These are phyloP conservation scores for Podaxis mareebaensis DNA, from an alignment of 768 basidiomycete species.

Conservation along the genomic window DNA sequence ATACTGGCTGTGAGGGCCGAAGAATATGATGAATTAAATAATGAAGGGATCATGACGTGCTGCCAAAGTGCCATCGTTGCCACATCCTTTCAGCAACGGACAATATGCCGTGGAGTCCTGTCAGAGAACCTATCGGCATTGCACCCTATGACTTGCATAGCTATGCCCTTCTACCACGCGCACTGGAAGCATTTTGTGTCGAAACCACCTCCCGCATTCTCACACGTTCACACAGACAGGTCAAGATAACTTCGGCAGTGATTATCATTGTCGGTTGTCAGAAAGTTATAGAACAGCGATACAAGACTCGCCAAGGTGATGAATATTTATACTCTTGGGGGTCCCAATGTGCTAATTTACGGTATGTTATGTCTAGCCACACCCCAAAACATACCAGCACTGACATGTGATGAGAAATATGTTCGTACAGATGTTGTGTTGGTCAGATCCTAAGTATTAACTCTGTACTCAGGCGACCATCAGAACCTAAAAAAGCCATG, in stretches of 20 bases:
- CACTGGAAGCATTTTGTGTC: neutral
- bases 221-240: neutral
- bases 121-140: neutral
- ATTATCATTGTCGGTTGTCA: neutral
- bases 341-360: neutral
- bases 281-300: neutral
- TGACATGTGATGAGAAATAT: neutral
- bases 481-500: neutral
- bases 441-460: neutral
- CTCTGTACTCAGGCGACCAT: neutral
- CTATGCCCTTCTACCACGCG: no score
- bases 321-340: neutral
- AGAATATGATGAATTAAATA: neutral
- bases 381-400: neutral
- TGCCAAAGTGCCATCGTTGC: constrained; percentile 7
- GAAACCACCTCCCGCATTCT: neutral
- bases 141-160: neutral
- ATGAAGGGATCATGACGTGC: neutral
- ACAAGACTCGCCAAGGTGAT: neutral
- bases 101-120: neutral
- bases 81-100: constrained; percentile 12
- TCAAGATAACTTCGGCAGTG: neutral
- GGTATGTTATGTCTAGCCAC: neutral
- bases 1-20: neutral
- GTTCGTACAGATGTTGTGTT: neutral